Evolutionary conservation across 352 stramenopile species (phyloP).

Genomic region (Phytopythium litorale): DNA sequence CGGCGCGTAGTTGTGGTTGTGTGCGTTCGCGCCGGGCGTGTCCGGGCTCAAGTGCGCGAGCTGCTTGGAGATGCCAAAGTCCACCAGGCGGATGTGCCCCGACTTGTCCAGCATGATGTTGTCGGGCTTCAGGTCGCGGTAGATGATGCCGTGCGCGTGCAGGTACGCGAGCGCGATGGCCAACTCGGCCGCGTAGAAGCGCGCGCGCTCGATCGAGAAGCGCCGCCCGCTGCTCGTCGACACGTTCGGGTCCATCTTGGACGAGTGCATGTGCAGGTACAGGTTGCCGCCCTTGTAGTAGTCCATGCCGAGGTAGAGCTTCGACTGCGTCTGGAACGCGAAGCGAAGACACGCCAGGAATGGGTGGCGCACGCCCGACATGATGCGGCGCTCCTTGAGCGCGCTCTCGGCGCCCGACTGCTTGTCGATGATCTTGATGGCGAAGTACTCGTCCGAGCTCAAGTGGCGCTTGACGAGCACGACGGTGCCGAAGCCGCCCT

Average conservation of each 20-base stretch:
- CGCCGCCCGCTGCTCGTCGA: constrained; percentile 67
- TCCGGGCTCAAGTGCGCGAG: constrained; percentile 21
- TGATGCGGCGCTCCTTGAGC: constrained; percentile 70
- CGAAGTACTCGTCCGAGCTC: constrained; percentile 76
- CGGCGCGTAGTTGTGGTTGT: constrained; percentile 45
- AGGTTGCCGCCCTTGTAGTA: constrained; percentile 86
- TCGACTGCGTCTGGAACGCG: constrained; percentile 84
- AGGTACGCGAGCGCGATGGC: constrained; percentile 85
- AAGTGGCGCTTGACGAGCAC: constrained; percentile 78
- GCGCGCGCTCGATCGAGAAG: constrained; percentile 60
- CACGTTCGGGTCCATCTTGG: constrained; percentile 75
- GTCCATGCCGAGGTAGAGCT: constrained; percentile 77
- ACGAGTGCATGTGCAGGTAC: constrained; percentile 87
- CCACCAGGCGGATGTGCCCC: constrained; percentile 85
- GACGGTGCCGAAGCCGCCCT: constrained; percentile 78
- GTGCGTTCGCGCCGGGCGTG: constrained; percentile 10
- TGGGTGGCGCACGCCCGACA: constrained; percentile 72
- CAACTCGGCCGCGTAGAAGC: constrained; percentile 87
- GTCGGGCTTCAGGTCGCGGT: constrained; percentile 86
- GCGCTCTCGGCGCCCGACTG: constrained; percentile 70
- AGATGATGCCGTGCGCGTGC: constrained; percentile 84
- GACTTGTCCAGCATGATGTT: constrained; percentile 89
- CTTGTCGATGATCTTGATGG: constrained; percentile 89
- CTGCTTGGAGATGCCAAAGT: constrained; percentile 90
- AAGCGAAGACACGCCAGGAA: constrained; percentile 82